A percentile compares a stretch with the other conserved stretches of the same genome.
These are phyloP conservation scores for Cupressus sempervirens DNA, from an alignment of 75 land plant genomes.

Conservation along the genomic window DNA sequence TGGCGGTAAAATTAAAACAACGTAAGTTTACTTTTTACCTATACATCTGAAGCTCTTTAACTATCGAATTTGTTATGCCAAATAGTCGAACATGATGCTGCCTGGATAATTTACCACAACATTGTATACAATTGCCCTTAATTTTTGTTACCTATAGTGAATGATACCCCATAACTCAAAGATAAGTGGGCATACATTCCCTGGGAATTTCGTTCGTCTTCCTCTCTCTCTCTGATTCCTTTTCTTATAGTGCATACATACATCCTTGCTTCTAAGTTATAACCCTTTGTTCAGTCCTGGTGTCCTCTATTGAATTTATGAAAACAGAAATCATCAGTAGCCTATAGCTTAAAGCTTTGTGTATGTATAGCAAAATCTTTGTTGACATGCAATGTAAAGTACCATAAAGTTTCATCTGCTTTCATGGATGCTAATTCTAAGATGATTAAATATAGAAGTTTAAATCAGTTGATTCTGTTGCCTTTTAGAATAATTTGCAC, in stretches of 20 bases:
- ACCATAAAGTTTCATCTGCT: neutral
- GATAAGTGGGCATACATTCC: neutral
- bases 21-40: neutral
- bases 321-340: neutral
- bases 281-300: neutral
- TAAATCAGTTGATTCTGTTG: neutral
- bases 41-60: neutral
- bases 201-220: neutral
- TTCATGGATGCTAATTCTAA: neutral
- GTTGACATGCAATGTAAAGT: neutral
- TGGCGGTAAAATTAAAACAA: neutral
- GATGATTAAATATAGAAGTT: neutral
- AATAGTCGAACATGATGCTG: neutral
- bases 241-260: neutral
- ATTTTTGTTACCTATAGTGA: neutral
- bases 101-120: neutral
- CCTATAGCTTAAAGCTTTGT: neutral
- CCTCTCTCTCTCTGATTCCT: neutral
- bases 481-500: neutral
- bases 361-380: neutral
- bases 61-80: neutral
- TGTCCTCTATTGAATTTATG: neutral
- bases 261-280: neutral
- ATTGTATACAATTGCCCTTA: neutral
- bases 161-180: neutral